phyloP scores from a whole-genome alignment of 371 early-diverging fungal genomes.

The Lichtheimia corymbifera region DNA sequence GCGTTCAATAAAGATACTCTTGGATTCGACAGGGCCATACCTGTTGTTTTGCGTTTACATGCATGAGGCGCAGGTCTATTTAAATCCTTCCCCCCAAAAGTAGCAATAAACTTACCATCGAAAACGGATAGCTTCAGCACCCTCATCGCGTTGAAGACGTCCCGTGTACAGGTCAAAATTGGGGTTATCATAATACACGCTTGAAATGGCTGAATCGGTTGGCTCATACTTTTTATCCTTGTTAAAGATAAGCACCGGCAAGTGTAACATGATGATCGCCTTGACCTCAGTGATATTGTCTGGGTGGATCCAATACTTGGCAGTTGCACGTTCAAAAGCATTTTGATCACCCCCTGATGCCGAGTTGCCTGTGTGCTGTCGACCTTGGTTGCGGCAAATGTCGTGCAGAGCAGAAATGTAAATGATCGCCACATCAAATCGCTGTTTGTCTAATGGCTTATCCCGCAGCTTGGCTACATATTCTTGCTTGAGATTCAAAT shows the following conservation, averaged over 20 bases:
- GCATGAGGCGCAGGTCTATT: neutral
- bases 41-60: conserved; percentile 15
- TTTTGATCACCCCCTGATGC: conserved; percentile 59
- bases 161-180: conserved; percentile 84
- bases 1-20: conserved; percentile 83
- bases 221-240: conserved; percentile 19
- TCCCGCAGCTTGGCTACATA: conserved; percentile 74
- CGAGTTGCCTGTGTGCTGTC: conserved; percentile 30
- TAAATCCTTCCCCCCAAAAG: neutral
- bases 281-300: conserved; percentile 92
- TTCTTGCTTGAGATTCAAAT: conserved; percentile 47
- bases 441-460: conserved; percentile 82
- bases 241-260: conserved; percentile 82
- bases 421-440: conserved; percentile 83
- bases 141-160: conserved; percentile 82
- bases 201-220: conserved; percentile 66
- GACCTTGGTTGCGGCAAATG: conserved; percentile 66
- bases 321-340: conserved; percentile 84
- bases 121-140: conserved; percentile 81
- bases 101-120: conserved; percentile 72
- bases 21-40: conserved; percentile 52
- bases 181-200: conserved; percentile 92
- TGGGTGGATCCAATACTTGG: conserved; percentile 96
- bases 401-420: conserved; percentile 86
- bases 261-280: conserved; percentile 78